These are phyloP conservation scores for Agrocybe chaxingu DNA, from an alignment of 768 basidiomycete species.

Conservation along the genomic window DNA sequence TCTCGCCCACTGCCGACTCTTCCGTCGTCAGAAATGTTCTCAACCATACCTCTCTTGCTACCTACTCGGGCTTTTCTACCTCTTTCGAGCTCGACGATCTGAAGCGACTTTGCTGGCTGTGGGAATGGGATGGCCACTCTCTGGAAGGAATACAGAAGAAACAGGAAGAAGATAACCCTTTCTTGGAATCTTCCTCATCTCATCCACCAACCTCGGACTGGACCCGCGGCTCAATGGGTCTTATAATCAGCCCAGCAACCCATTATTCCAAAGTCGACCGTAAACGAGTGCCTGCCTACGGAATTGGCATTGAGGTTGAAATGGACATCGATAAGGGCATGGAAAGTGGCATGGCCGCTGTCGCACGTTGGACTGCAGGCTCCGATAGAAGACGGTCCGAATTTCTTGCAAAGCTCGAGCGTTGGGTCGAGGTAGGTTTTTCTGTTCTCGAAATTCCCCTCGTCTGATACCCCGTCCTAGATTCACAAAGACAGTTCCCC, in stretches of 20 bases:
- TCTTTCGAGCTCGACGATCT: slow-evolving; percentile 70
- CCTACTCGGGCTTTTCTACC: slow-evolving; percentile 63
- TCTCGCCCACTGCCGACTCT: slow-evolving; percentile 72
- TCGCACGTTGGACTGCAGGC: slow-evolving; percentile 82
- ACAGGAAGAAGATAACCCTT: slow-evolving; percentile 66
- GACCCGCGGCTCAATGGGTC: slow-evolving; percentile 78
- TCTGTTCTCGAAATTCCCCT: background rate
- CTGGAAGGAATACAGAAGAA: slow-evolving; percentile 13
- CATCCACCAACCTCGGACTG: slow-evolving; percentile 52
- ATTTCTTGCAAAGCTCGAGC: slow-evolving; percentile 55
- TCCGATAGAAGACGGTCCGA: slow-evolving; percentile 57
- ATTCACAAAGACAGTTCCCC: slow-evolving; percentile 40
- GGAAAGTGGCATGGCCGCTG: slow-evolving; percentile 82
- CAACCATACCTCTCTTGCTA: slow-evolving; percentile 68
- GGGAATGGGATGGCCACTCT: slow-evolving; percentile 77
- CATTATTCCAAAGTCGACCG: slow-evolving; percentile 66
- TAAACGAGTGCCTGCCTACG: slow-evolving; percentile 75
- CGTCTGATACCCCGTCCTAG: slow-evolving; percentile 29
- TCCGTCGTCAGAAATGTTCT: slow-evolving; percentile 76
- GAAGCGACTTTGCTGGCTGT: slow-evolving; percentile 78
- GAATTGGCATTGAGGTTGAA: slow-evolving; percentile 84
- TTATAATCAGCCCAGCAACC: slow-evolving; percentile 68
- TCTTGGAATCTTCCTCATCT: slow-evolving; percentile 43
- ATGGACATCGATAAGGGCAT: slow-evolving; percentile 81
- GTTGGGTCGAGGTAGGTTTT: slow-evolving; percentile 61